phyloP scores from a whole-genome alignment of 2,329 filamentous ascomycete genomes.

The Pestalotiopsis sp. region DNA sequence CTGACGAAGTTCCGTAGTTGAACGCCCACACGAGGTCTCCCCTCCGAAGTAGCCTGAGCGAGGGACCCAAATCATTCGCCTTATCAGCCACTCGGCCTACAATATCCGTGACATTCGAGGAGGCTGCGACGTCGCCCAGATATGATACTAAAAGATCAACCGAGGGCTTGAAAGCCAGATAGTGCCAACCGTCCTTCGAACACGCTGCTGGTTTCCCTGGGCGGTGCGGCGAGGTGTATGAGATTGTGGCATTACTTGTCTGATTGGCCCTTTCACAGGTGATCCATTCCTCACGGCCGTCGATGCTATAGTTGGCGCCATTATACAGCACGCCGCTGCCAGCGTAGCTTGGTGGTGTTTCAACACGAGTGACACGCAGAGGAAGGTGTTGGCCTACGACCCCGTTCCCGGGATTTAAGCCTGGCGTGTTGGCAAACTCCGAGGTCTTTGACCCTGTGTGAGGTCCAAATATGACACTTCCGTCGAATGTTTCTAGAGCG shows the following conservation, averaged over 20 bases:
- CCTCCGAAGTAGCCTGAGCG: conserved; percentile 20
- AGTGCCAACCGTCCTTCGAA: conserved; percentile 19
- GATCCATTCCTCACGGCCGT: conserved; percentile 24
- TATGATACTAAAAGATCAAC: conserved; percentile 24
- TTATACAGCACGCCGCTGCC: conserved; percentile 21
- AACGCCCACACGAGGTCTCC: conserved; percentile 24
- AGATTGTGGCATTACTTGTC: conserved; percentile 20
- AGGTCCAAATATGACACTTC: conserved; percentile 23
- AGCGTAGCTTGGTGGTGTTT: conserved; percentile 24
- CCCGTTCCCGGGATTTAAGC: conserved; percentile 22
- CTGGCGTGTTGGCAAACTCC: conserved; percentile 21
- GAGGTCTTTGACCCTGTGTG: conserved; percentile 22
- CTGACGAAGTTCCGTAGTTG: conserved; percentile 23
- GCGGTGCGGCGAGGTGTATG: conserved; percentile 23
- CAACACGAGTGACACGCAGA: conserved; percentile 26
- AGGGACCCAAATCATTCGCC: conserved; percentile 20
- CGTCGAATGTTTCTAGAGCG: conserved; percentile 17
- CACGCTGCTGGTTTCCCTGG: conserved; percentile 23
- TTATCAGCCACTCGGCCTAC: conserved; percentile 19
- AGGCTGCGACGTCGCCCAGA: conserved; percentile 22
- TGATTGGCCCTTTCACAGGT: conserved; percentile 18
- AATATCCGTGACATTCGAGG: conserved; percentile 19
- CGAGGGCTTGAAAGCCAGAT: conserved; percentile 26
- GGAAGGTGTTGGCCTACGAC: conserved; percentile 21
- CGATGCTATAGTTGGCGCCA: conserved; percentile 21